Evolutionary conservation across 75 land plant species (phyloP).

Genomic region (Chamaecyparis obtusa): DNA sequence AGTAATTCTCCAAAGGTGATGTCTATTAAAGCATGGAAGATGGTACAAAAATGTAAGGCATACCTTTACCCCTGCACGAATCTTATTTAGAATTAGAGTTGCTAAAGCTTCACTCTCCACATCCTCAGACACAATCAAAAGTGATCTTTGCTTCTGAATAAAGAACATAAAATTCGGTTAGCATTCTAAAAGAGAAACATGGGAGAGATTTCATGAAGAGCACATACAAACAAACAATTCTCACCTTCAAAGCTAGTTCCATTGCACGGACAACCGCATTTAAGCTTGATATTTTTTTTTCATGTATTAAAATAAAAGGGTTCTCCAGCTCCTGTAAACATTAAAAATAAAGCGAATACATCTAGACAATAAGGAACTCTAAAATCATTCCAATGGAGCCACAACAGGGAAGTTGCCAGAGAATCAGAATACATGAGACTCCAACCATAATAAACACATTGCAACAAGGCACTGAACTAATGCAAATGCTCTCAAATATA

Average conservation of each 20-base stretch:
- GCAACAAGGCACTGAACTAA: background rate
- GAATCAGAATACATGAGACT: background rate
- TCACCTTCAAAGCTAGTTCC: slow-evolving; percentile 71
- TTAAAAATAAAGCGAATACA: background rate
- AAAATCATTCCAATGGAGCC: background rate
- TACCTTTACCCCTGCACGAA: slow-evolving; percentile 85
- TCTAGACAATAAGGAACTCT: background rate
- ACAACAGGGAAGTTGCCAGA: background rate
- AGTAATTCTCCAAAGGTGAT: background rate
- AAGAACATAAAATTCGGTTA: background rate
- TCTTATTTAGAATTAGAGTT: slow-evolving; percentile 75
- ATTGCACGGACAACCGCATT: slow-evolving; percentile 49
- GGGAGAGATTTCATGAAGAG: background rate
- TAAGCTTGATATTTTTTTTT: slow-evolving; percentile 72
- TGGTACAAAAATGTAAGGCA: background rate
- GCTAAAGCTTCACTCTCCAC: slow-evolving; percentile 86
- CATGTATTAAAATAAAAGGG: slow-evolving; percentile 78
- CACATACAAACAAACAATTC: background rate
- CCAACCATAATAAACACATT: background rate
- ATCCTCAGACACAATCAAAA: slow-evolving; percentile 89
- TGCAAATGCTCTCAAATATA: background rate
- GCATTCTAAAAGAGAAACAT: background rate
- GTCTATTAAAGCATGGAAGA: background rate
- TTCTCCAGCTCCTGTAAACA: slow-evolving; percentile 73
- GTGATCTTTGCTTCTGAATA: slow-evolving; percentile 62